A percentile compares a stretch with the other conserved stretches of the same genome.
These are phyloP conservation scores for Bimuria novae-zelandiae DNA, from an alignment of 2,329 filamentous ascomycete species.

Conservation along the genomic window DNA sequence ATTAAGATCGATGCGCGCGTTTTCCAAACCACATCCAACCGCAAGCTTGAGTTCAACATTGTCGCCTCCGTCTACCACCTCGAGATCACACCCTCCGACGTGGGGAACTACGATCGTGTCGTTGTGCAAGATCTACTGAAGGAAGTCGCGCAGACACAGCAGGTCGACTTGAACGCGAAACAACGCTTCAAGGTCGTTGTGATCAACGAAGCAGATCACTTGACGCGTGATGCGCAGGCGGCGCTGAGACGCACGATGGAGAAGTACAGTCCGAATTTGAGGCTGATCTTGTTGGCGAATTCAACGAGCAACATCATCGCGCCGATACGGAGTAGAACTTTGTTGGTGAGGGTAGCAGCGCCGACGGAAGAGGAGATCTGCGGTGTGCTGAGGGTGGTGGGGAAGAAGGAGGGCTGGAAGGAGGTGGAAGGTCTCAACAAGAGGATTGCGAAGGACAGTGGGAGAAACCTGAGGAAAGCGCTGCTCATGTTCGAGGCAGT, in stretches of 20 bases:
- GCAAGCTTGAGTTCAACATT: constrained; percentile 99
- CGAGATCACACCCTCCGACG: constrained; percentile 96
- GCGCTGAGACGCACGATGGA: constrained; percentile 96
- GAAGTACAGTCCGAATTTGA: constrained; percentile 95
- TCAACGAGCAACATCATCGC: constrained; percentile 98
- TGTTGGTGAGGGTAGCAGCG: constrained; percentile 89
- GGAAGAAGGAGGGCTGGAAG: constrained; percentile 84
- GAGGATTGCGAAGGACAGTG: constrained; percentile 87
- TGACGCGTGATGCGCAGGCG: constrained; percentile 92
- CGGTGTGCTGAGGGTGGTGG: constrained; percentile 68
- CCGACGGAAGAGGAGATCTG: constrained; percentile 86
- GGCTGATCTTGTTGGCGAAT: constrained; percentile 90
- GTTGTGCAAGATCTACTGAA: constrained; percentile 95
- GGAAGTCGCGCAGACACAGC: constrained; percentile 97
- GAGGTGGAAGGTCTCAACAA: constrained; percentile 74
- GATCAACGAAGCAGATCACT: constrained; percentile 96
- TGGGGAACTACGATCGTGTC: constrained; percentile 94
- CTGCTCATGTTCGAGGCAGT: constrained; percentile 97
- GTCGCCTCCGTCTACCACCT: constrained; percentile 97
- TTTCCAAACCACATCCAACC: constrained; percentile 93
- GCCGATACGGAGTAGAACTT: constrained; percentile 89
- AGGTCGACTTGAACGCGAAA: constrained; percentile 89
- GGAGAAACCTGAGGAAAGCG: constrained; percentile 85
- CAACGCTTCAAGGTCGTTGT: constrained; percentile 98
- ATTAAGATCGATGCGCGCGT: constrained; percentile 98